Base-by-base conservation (phyloP, 371 early-diverging fungal species). In the Zancudomyces culisetae region DNA sequence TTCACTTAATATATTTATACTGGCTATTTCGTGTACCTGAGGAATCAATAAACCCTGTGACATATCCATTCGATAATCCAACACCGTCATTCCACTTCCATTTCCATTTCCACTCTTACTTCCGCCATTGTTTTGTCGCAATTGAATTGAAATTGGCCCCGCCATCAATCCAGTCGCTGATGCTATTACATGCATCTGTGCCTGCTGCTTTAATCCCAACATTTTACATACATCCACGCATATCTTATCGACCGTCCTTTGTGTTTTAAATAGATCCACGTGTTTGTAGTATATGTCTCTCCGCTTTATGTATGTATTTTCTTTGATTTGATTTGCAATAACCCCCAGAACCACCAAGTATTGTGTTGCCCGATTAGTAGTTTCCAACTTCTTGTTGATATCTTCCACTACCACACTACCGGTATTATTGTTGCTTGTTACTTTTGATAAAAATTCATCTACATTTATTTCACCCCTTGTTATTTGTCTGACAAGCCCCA, bases 221-320 rank as follows among this genome's bases (percentile, higher is more conserved):
- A 48, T 27, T 27, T n/a, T 27, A 4, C n/a, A 24, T 8, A 48
- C 8, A 10, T 15, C 8, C 4, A 4, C 27, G 48, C 48, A 48
- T 27, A 48, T 48, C 27, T n/a, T 2, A 27, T 48, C 48, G 8
- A 48, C 27, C 27, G n/a, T n/a, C 4, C 27, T 15, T 27, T 48
- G 48, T n/a, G 48, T 23, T n/a, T n/a, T 26, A 27, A 48, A 48
- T 48, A 18, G 24, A 4, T n/a, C 4, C 22, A 48, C 29, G 29
- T 48, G n/a, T 27, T 48, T 48, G n/a, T 48, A 48, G 27, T 23
- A 48, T 48, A 48, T 23, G n/a, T 48, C 48, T 27, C 48, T 48
- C 10, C 48, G 24, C 29, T 27, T 48, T 4, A 27, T n/a, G n/a
- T 23, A 48, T 48, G n/a, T 48, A n/a, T 27, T 4, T n/a, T 48